Evolutionary conservation across 768 basidiomycete species (phyloP), one percentile per base, ranked within the genome.

Genomic region (Trametes cinnabarina): DNA sequence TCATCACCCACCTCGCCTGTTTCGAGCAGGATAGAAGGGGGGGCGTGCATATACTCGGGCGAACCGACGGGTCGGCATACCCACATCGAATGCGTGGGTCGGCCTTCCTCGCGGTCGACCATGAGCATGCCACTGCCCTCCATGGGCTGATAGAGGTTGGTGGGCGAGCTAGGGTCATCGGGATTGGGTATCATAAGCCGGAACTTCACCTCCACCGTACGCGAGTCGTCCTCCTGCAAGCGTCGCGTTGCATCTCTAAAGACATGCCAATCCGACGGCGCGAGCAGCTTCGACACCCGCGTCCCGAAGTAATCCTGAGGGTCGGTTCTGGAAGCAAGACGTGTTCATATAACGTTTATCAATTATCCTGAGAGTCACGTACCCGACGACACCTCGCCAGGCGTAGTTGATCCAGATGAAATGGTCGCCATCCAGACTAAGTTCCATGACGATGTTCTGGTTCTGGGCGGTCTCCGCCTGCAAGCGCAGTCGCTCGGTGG

Each of bases 101-200:
- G 82, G 17, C 89, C 89, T 52, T 87, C 88, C 69, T 94, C 85
- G 30, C 94, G 86, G 76, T 98, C 95, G 58, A 92, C 82, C 87
- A 98, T 95, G 66, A 98, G 83, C 97, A 99, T 98, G 17, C 97
- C 97, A 70, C 96, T 96, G 28, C 92, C 97, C 68, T 98, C 95
- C 88, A 98, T 94, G 64, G 83, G 85, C 71, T 92, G 90, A 71
- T 84, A 91, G 26, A 88, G 77, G 7, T 57, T 60, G 25, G 74
- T 72, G 10, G 73, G 69, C 37, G 78, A 78, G 17, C 74, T 67
- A 22, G 79, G 77, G 23, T 82, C 79, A 40, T 90, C 88, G 43
- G 76, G 71, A 25, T 79, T 82, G 3, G 86, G 82, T 40, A 96
- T 82, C 65, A 87, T 86, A 46, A 99, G 82, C 55, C 87, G 86